phyloP scores from a whole-genome alignment of 257 asterid genomes.

The Thymus quinquecostatus region DNA sequence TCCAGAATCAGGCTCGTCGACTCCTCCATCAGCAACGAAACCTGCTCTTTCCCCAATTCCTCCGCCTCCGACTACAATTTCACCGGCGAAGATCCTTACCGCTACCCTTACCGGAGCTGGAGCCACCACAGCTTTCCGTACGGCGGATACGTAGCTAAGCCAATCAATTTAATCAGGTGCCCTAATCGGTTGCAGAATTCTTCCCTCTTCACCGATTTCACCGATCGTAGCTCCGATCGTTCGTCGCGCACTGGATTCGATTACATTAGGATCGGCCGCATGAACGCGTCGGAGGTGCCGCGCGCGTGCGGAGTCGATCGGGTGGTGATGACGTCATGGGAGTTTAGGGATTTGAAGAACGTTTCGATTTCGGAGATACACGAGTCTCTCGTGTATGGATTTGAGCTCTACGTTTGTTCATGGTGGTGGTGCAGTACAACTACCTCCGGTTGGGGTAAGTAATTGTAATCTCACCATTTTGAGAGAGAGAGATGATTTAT shows the following conservation, averaged over 20 bases:
- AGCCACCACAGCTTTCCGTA: neutral
- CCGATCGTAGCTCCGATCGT: neutral
- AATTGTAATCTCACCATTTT: neutral
- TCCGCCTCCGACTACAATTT: neutral
- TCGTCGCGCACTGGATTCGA: neutral
- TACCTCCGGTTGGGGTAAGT: neutral
- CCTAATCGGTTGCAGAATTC: constrained; percentile 1
- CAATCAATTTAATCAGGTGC: neutral
- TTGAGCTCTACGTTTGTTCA: neutral
- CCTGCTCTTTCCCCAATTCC: constrained; percentile 25
- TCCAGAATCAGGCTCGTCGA: constrained; percentile 39
- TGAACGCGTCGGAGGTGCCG: neutral
- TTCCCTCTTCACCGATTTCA: neutral
- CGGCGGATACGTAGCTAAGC: neutral
- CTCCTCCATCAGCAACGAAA: constrained; percentile 14
- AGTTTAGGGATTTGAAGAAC: neutral
- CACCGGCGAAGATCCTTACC: neutral
- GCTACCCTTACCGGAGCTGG: neutral
- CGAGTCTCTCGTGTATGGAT: constrained; percentile 21
- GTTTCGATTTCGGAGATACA: constrained; percentile 14
- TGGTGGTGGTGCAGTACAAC: constrained; percentile 1
- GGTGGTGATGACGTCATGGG: constrained; percentile 9
- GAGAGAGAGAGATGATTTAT: too few species aligned
- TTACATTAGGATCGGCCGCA: neutral
- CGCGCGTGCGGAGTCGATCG: neutral